A percentile compares a stretch with the other conserved stretches of the same genome.
These are phyloP conservation scores for Aphanomyces stellatus DNA, from an alignment of 352 stramenopile species.

Conservation along the genomic window DNA sequence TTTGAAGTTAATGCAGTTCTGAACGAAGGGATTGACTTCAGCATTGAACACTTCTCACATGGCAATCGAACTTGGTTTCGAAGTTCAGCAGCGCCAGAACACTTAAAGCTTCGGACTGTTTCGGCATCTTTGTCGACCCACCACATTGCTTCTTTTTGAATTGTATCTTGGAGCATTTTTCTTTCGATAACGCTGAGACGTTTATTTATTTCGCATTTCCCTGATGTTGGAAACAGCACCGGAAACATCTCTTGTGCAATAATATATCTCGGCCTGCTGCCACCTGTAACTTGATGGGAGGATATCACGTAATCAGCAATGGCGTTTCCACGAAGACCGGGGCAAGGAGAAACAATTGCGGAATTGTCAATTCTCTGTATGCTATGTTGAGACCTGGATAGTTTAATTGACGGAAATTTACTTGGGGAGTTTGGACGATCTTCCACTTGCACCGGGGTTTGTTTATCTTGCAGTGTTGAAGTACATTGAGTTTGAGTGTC, in stretches of 20 bases:
- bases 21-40: slow-evolving; percentile 46
- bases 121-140: slow-evolving; percentile 72
- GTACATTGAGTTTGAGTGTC: slow-evolving; percentile 17
- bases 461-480: slow-evolving; percentile 38
- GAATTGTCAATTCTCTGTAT: neutral
- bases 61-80: slow-evolving; percentile 27
- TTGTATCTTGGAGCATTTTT: slow-evolving; percentile 63
- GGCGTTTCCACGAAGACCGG: slow-evolving; percentile 48
- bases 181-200: slow-evolving; percentile 20
- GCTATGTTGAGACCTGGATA: neutral
- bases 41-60: slow-evolving; percentile 38
- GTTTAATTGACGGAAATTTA: neutral
- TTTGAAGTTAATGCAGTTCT: slow-evolving; percentile 25
- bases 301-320: slow-evolving; percentile 44
- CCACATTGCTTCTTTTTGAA: slow-evolving; percentile 64
- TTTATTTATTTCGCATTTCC: slow-evolving; percentile 13
- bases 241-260: slow-evolving; percentile 68
- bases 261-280: slow-evolving; percentile 44
- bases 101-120: slow-evolving; percentile 62
- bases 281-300: slow-evolving; percentile 54
- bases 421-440: neutral
- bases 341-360: slow-evolving; percentile 38
- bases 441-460: slow-evolving; percentile 35
- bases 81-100: slow-evolving; percentile 36
- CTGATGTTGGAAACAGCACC: slow-evolving; percentile 34